Conservation (phyloP, 148 eudicot genomes). For the Fagopyrum esculentum region DNA sequence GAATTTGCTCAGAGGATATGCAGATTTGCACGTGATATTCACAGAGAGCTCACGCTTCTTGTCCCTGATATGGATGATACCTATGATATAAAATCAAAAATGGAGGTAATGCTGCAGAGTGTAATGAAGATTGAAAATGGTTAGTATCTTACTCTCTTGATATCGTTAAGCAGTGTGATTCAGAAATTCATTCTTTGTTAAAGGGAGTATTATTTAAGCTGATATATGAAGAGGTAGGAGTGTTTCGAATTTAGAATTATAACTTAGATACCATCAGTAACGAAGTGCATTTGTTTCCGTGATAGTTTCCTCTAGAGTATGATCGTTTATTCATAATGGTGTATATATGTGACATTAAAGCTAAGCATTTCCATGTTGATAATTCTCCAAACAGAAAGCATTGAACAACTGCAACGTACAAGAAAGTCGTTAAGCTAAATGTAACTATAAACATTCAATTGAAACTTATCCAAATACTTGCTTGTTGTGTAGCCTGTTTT, state of each 20-base stretch:
- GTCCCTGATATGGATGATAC: constrained; percentile 80
- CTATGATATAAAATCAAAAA: constrained; percentile 79
- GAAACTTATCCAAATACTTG: not conserved
- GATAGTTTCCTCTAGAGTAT: not conserved
- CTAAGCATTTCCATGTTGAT: too few relatives aligned
- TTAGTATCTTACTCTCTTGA: constrained; percentile 22
- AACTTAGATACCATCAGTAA: not conserved
- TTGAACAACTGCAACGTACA: not conserved
- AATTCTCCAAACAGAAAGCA: too few relatives aligned
- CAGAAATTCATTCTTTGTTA: not conserved
- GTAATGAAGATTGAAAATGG: constrained; percentile 96
- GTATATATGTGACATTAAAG: not conserved
- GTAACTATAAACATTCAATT: not conserved
- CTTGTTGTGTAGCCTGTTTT: constrained; percentile 61
- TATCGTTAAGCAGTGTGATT: not conserved
- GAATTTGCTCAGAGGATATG: constrained; percentile 85
- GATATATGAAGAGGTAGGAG: not conserved
- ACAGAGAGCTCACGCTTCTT: constrained; percentile 69
- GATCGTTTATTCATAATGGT: not conserved
- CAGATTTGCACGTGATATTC: constrained; percentile 75
- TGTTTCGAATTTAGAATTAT: not conserved
- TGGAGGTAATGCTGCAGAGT: constrained; percentile 96
- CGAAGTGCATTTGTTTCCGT: not conserved
- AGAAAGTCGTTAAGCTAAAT: not conserved
- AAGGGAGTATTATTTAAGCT: not conserved